Conservation (phyloP, 345 rosid genomes). For the Erysimum cheiranthoides region DNA sequence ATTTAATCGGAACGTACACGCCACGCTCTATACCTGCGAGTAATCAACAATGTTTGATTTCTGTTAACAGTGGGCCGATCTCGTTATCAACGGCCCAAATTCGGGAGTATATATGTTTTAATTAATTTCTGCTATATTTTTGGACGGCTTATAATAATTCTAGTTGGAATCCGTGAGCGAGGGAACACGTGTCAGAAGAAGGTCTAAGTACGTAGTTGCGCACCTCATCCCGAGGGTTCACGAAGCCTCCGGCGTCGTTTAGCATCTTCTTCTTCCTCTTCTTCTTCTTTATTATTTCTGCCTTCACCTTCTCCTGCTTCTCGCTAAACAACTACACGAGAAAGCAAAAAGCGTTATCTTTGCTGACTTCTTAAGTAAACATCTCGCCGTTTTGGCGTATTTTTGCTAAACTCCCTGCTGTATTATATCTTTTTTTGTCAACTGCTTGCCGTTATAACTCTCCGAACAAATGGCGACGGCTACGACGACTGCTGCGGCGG, state of each 20-base stretch:
- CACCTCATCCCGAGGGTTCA: constrained; percentile 45
- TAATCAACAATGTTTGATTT: not conserved
- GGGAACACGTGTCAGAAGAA: constrained; percentile 36
- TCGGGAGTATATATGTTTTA: too few relatives aligned
- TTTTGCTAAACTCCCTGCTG: not conserved
- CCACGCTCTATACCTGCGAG: not conserved
- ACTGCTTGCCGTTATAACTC: constrained; percentile 7
- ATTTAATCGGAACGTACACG: not conserved
- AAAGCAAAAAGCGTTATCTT: constrained; percentile 24
- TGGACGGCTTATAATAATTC: constrained; percentile 33
- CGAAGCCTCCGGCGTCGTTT: constrained; percentile 46
- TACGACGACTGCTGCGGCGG: constrained; percentile 54
- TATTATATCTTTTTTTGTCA: not conserved
- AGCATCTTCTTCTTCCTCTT: constrained; percentile 35
- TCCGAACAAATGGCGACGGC: constrained; percentile 39
- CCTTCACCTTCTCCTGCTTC: constrained; percentile 1
- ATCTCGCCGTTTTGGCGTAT: constrained; percentile 25
- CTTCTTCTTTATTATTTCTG: constrained; percentile 20
- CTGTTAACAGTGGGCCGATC: constrained; percentile 2
- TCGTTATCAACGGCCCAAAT: not conserved
- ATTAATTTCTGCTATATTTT: not conserved
- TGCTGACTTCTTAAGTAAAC: constrained; percentile 48
- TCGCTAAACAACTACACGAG: constrained; percentile 30
- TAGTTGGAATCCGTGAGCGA: not conserved
- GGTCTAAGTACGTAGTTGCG: not conserved